phyloP scores from a whole-genome alignment of 495 filamentous ascomycete species.

The Neurospora sp. region DNA sequence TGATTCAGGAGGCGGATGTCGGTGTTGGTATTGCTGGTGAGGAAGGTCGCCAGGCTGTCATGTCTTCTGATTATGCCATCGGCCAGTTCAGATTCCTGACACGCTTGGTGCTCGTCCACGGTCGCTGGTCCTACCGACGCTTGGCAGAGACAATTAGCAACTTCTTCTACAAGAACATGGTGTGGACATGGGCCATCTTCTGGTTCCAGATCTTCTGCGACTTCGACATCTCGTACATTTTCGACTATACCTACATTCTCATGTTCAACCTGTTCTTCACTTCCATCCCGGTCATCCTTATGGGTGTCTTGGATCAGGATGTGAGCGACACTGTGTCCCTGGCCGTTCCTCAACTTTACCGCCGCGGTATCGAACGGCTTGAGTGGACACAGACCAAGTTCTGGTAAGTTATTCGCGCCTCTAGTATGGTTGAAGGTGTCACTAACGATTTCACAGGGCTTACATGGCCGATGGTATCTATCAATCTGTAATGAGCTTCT shows the following conservation, averaged over 20 bases:
- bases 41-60: constrained; percentile 93
- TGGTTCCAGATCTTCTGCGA: constrained; percentile 96
- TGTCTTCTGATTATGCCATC: constrained; percentile 98
- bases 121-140: constrained; percentile 90
- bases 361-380: constrained; percentile 87
- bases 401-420: constrained; percentile 51
- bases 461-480: constrained; percentile 96
- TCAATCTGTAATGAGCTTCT: constrained; percentile 88
- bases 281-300: constrained; percentile 87
- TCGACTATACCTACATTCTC: constrained; percentile 95
- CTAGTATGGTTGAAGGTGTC: background rate
- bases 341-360: constrained; percentile 90
- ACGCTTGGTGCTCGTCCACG: constrained; percentile 87
- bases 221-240: constrained; percentile 91
- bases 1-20: constrained; percentile 99
- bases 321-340: constrained; percentile 89
- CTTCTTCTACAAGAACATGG: constrained; percentile 99
- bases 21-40: constrained; percentile 97
- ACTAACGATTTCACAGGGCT: constrained; percentile 45
- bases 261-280: constrained; percentile 96
- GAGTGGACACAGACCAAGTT: constrained; percentile 98
- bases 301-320: constrained; percentile 97
- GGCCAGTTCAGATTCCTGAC: constrained; percentile 94
- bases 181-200: constrained; percentile 95
- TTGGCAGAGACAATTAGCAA: constrained; percentile 92